A percentile compares a stretch with the other conserved stretches of the same genome.
These are phyloP conservation scores for Didymella lethalis DNA, from an alignment of 2,329 filamentous ascomycete genomes.

Conservation along the genomic window DNA sequence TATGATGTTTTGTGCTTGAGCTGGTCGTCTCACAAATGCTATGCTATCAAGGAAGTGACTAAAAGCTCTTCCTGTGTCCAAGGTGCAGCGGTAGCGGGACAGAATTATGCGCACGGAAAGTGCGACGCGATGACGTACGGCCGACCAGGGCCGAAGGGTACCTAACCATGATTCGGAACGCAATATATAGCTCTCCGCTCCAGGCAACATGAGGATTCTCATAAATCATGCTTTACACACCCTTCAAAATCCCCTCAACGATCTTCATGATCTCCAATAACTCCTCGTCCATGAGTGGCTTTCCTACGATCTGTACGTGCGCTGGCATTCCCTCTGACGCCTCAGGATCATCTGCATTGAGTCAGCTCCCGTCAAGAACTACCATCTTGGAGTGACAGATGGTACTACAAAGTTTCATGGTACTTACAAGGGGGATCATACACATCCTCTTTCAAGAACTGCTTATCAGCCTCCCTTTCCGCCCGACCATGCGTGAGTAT, in stretches of 20 bases:
- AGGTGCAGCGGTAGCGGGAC: background rate
- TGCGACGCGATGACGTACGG: conserved; percentile 17
- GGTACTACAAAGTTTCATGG: background rate
- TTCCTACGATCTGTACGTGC: conserved; percentile 58
- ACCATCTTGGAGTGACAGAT: too few relatives aligned
- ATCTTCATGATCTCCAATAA: conserved; percentile 48
- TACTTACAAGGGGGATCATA: conserved; percentile 51
- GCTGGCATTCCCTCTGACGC: conserved; percentile 55
- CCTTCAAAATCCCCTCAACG: conserved; percentile 37
- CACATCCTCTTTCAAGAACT: conserved; percentile 38
- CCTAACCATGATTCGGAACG: background rate
- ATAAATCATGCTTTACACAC: conserved; percentile 1
- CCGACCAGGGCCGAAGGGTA: conserved; percentile 2
- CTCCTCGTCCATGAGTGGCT: conserved; percentile 59
- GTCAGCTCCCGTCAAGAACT: too few relatives aligned
- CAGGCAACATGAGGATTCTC: background rate
- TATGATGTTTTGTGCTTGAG: background rate
- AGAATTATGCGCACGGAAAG: background rate
- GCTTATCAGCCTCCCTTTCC: conserved; percentile 52
- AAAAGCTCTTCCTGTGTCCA: background rate
- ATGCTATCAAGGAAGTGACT: background rate
- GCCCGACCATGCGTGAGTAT: conserved; percentile 58
- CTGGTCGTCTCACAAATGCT: background rate
- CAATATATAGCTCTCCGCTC: background rate
- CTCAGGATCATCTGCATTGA: conserved; percentile 51